phyloP scores from a whole-genome alignment of 129 eudicot species.

The Mikania micrantha region DNA sequence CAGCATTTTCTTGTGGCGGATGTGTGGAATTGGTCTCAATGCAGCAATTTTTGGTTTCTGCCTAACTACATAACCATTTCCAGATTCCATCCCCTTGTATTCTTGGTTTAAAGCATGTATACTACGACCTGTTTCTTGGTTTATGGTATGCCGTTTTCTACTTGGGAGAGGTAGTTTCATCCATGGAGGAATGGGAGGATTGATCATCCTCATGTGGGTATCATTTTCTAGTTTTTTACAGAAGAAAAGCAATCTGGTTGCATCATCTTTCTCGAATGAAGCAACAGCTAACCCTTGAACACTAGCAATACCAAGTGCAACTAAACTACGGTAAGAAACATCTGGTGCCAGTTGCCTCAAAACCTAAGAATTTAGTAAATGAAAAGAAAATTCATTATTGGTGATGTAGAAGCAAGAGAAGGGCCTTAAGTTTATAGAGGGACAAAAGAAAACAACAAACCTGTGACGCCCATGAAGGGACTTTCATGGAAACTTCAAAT shows the following conservation, averaged over 20 bases:
- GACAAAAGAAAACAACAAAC: slow-evolving; percentile 27
- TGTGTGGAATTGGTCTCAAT: slow-evolving; percentile 77
- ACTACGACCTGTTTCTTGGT: slow-evolving; percentile 26
- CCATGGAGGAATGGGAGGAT: slow-evolving; percentile 58
- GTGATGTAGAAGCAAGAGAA: neutral
- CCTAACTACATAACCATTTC: slow-evolving; percentile 49
- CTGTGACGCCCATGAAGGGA: slow-evolving; percentile 97
- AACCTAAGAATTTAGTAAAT: slow-evolving; percentile 40
- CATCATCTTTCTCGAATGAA: slow-evolving; percentile 91
- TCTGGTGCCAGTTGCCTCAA: slow-evolving; percentile 95
- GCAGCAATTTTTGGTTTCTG: slow-evolving; percentile 75
- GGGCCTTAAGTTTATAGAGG: neutral
- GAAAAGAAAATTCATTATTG: neutral
- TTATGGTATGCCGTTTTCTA: slow-evolving; percentile 43
- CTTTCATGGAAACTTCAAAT: slow-evolving; percentile 83
- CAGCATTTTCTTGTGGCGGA: slow-evolving; percentile 73
- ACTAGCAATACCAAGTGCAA: slow-evolving; percentile 85
- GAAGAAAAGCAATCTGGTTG: slow-evolving; percentile 78
- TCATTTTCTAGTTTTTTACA: slow-evolving; percentile 32
- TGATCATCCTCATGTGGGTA: slow-evolving; percentile 4
- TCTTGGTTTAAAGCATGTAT: slow-evolving; percentile 24
- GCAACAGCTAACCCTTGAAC: slow-evolving; percentile 94
- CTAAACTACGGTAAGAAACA: slow-evolving; percentile 68
- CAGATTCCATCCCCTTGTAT: slow-evolving; percentile 23
- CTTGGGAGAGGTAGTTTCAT: slow-evolving; percentile 83